A percentile compares a stretch with the other conserved stretches of the same genome.
phyloP scores from a whole-genome alignment of 495 filamentous ascomycete genomes.

The Rusavskia elegans region DNA sequence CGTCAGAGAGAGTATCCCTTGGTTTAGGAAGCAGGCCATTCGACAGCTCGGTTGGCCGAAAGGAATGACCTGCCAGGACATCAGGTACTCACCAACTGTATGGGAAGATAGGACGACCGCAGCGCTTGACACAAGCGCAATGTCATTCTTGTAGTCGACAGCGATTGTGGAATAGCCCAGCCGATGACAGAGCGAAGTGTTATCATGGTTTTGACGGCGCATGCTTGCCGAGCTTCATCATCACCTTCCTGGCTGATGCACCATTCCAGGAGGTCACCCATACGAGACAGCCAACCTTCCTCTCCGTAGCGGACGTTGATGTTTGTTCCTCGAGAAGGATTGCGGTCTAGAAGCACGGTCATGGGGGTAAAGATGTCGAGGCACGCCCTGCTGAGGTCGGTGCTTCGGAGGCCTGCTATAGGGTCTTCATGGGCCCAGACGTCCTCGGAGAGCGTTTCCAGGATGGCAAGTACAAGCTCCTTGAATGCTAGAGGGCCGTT shows the following conservation, averaged over 20 bases:
- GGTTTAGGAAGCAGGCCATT: too few species aligned
- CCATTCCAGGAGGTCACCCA: slow-evolving; percentile 55
- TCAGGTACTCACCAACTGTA: slow-evolving; percentile 47
- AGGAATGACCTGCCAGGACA: too few species aligned
- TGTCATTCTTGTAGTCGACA: slow-evolving; percentile 52
- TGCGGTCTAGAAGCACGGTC: slow-evolving; percentile 53
- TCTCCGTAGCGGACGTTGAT: slow-evolving; percentile 52
- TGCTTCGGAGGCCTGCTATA: slow-evolving; percentile 65
- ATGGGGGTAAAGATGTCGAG: slow-evolving; percentile 85
- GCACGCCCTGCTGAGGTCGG: slow-evolving; percentile 68
- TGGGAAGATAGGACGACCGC: slow-evolving; percentile 50
- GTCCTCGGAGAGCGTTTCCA: slow-evolving; percentile 92
- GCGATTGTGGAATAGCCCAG: slow-evolving; percentile 75
- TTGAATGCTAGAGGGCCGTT: slow-evolving; percentile 54
- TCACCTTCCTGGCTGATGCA: slow-evolving; percentile 54
- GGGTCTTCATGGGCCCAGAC: slow-evolving; percentile 83
- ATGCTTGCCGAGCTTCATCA: slow-evolving; percentile 41
- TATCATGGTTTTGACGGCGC: slow-evolving; percentile 57
- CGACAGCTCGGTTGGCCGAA: too few species aligned
- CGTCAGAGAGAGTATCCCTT: too few species aligned
- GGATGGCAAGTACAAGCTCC: slow-evolving; percentile 61
- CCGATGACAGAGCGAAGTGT: slow-evolving; percentile 59
- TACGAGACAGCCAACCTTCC: slow-evolving; percentile 75
- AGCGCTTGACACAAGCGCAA: slow-evolving; percentile 59
- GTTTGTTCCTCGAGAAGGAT: slow-evolving; percentile 47